A percentile compares a stretch with the other conserved stretches of the same genome.
Conservation (phyloP, 805 yeast genomes). For the Nakazawaea molendinolei region DNA sequence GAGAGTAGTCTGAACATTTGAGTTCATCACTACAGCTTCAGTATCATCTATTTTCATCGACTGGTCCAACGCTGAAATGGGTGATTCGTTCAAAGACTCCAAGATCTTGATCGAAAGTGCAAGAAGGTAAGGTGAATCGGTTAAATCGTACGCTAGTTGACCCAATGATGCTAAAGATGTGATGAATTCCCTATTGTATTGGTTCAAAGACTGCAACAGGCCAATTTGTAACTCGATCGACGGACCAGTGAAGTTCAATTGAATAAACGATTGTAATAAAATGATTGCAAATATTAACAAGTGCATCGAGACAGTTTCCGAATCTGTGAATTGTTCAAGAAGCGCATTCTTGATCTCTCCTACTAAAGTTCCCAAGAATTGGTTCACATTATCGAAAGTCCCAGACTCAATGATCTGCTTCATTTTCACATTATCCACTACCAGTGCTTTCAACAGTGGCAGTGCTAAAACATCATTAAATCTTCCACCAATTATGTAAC, state of each 20-base stretch:
- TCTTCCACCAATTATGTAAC: neutral
- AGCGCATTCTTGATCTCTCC: neutral
- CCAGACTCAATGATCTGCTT: neutral
- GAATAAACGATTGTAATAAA: constrained; percentile 61
- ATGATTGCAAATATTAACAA: constrained; percentile 42
- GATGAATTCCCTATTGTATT: constrained; percentile 20
- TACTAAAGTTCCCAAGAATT: neutral
- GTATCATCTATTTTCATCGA: constrained; percentile 14
- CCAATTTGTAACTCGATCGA: constrained; percentile 31
- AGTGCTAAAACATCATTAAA: constrained; percentile 5
- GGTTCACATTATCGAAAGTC: neutral
- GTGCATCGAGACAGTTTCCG: too few relatives aligned
- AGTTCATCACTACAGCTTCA: constrained; percentile 17
- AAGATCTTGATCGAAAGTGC: constrained; percentile 36
- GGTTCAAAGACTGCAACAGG: constrained; percentile 2
- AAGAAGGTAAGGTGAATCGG: constrained; percentile 41
- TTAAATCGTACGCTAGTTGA: constrained; percentile 60
- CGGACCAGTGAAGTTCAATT: constrained; percentile 83
- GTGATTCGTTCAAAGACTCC: constrained; percentile 29
- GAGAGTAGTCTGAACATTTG: constrained; percentile 13
- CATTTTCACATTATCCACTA: neutral
- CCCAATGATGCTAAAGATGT: constrained; percentile 51
- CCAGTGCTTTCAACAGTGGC: neutral
- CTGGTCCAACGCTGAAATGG: constrained; percentile 24
- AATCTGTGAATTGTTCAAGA: too few relatives aligned